Percentiles rank a stretch among this genome's conserved stretches.
Conservation (phyloP, 164 flowering plant genomes). For the Buxus sempervirens region DNA sequence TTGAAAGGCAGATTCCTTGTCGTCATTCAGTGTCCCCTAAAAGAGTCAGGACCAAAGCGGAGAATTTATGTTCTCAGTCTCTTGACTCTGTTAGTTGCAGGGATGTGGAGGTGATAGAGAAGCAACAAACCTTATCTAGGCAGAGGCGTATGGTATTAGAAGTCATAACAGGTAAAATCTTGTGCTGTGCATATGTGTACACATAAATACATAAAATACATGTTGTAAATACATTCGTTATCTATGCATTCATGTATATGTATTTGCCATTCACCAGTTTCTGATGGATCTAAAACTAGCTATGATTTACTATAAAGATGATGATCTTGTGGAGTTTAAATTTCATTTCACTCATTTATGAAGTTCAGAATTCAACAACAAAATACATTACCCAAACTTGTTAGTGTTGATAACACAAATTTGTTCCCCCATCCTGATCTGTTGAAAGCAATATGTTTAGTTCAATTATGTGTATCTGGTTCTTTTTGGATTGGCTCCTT, state of each 20-base stretch:
- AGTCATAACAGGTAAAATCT: slow-evolving; percentile 75
- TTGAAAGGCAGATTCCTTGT: slow-evolving; percentile 43
- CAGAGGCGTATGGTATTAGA: slow-evolving; percentile 45
- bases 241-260: neutral
- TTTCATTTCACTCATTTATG: no score
- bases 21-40: slow-evolving; percentile 29
- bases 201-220: neutral
- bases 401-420: no score
- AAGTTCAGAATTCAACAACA: no score
- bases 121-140: slow-evolving; percentile 24
- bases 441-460: no score
- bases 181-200: neutral
- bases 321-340: no score
- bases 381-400: no score
- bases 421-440: no score
- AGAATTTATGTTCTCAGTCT: slow-evolving; percentile 22
- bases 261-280: neutral
- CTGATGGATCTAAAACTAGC: no score
- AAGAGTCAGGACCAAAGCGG: slow-evolving; percentile 16
- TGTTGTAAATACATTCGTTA: no score
- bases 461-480: no score
- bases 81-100: slow-evolving; percentile 19
- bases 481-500: no score
- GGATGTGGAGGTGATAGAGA: slow-evolving; percentile 22
- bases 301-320: no score